These are phyloP conservation scores for Flaveria bidentis DNA, from an alignment of 129 eudicot genomes.

Conservation along the genomic window DNA sequence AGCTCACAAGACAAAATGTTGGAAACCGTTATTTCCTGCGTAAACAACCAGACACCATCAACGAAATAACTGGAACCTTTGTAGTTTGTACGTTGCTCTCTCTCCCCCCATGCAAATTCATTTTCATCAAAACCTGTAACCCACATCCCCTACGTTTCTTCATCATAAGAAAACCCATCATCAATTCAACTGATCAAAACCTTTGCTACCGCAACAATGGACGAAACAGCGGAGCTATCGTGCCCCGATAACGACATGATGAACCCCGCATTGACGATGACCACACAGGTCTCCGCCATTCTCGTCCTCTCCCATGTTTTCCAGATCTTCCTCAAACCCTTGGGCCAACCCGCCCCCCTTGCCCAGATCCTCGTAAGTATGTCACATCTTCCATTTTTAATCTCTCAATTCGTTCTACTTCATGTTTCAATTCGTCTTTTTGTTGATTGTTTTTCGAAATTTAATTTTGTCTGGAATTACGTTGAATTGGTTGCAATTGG, in stretches of 20 bases:
- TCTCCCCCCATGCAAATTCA: slow-evolving; percentile 15
- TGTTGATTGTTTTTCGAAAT: too few relatives aligned
- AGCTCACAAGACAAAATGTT: not conserved
- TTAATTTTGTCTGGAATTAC: too few relatives aligned
- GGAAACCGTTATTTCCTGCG: not conserved
- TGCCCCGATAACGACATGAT: slow-evolving; percentile 47
- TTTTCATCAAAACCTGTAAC: slow-evolving; percentile 14
- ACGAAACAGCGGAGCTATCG: slow-evolving; percentile 20
- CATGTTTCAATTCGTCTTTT: not conserved
- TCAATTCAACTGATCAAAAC: not conserved
- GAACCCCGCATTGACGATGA: slow-evolving; percentile 79
- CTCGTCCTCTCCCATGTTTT: slow-evolving; percentile 80
- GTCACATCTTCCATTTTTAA: slow-evolving; percentile 39
- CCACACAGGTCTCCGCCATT: slow-evolving; percentile 73
- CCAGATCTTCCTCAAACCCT: slow-evolving; percentile 70
- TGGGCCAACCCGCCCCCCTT: slow-evolving; percentile 73
- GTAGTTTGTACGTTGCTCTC: slow-evolving; percentile 24
- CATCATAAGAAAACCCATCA: not conserved
- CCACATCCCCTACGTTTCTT: slow-evolving; percentile 2
- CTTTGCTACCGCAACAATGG: slow-evolving; percentile 20
- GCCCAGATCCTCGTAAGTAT: slow-evolving; percentile 97
- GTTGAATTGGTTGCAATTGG: not conserved
- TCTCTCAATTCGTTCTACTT: not conserved
- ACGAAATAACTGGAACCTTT: slow-evolving; percentile 20
- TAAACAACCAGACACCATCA: not conserved